These are phyloP conservation scores for Neurospora sp. DNA, from an alignment of 495 filamentous ascomycete species.

Conservation along the genomic window DNA sequence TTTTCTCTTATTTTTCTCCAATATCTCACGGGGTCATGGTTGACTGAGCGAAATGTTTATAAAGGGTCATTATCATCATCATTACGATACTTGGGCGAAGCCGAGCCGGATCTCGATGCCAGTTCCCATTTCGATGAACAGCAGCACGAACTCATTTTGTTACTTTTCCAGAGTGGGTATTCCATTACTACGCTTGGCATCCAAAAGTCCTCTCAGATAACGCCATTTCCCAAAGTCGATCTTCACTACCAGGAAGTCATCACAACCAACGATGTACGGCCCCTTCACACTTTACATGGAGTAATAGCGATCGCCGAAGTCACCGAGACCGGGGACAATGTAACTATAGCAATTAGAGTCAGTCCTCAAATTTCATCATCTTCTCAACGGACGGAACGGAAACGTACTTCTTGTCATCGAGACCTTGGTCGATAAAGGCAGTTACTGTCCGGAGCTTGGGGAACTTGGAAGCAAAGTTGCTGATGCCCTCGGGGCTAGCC, in stretches of 20 bases:
- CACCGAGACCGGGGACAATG: constrained; percentile 88
- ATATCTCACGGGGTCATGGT: neutral
- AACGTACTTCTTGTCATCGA: constrained; percentile 91
- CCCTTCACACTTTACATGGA: constrained; percentile 50
- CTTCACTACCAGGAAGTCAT: neutral
- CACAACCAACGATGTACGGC: neutral
- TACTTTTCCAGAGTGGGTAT: neutral
- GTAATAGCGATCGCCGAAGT: constrained; percentile 96
- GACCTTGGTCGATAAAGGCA: constrained; percentile 87
- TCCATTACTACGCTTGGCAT: neutral
- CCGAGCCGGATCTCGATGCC: neutral
- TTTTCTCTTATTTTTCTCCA: neutral
- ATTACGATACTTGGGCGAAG: neutral
- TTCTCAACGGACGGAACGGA: constrained; percentile 9
- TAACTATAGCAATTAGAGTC: constrained; percentile 48
- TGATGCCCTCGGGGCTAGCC: constrained; percentile 85
- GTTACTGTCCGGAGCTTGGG: constrained; percentile 90
- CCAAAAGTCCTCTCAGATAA: neutral
- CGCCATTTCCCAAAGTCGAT: neutral
- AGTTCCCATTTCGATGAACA: neutral
- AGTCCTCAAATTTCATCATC: constrained; percentile 1
- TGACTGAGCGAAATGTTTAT: neutral
- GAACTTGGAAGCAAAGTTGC: constrained; percentile 80
- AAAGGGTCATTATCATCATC: neutral
- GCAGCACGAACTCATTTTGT: neutral